Base-by-base conservation (phyloP, 2,329 filamentous ascomycete species). In the Aureobasidium musti region DNA sequence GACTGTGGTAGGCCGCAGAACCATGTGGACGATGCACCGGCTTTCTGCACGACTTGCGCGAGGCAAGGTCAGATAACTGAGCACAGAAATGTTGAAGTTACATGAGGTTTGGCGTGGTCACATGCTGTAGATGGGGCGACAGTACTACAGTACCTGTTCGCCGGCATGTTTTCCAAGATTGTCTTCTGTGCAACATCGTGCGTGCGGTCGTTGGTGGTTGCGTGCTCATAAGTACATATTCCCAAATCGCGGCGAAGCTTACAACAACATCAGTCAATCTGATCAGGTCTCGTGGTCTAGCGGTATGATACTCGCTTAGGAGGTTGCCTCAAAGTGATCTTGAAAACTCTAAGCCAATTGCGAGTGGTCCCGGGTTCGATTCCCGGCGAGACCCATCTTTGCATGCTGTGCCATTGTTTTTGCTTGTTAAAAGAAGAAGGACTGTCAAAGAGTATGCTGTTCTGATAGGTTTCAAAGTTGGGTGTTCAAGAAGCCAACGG, bases 221-320 rank as follows among this genome's bases (percentile, higher is more conserved):
- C 35, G 14, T 17, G 13, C 1, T 2, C 5, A 14, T 2, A 39
- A 39, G 4, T 2, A 50, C 23, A 50, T 50, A 50, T 1, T 0
- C 3, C 4, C 0, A 5, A 1, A n/a, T 1, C 3, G 1, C 26
- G 17, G 7, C 26, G 5, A 14, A n/a, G 0, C 3, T 7, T 14
- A 1, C 49, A 52, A 30, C 49, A 37, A 37, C 19, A 35, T 37
- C 37, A 57, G 43, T 26, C 11, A 21, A 3, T 17, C 35, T 41
- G 54, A 59, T 43, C 39, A 61, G 57, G 57, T 61, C 39, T 43
- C 43, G 41, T 61, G 57, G 57, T 61, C 57, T 61, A 61, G 57
- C 37, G 57, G 57, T 61, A 61, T 61, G 57, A 61, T 61, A 61
- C 57, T 61, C 57, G 57, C 57, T 61, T 61, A 61, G 57, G 57